phyloP scores from a whole-genome alignment of 148 eudicot genomes.

The Heliamphora exappendiculata region DNA sequence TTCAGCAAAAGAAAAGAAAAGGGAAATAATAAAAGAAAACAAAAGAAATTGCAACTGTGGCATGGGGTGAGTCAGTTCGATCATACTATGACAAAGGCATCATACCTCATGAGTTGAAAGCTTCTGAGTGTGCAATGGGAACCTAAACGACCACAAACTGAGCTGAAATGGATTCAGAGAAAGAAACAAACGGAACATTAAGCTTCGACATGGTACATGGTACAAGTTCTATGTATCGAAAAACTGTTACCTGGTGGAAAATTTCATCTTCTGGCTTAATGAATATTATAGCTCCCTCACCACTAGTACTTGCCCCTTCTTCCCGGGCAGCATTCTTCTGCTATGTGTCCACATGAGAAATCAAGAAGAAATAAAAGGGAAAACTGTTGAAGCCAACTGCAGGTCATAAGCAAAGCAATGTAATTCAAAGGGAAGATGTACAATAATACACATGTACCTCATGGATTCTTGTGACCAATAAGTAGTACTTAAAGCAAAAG shows the following conservation, averaged over 20 bases:
- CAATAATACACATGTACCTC: constrained; percentile 43
- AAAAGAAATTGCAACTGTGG: not conserved
- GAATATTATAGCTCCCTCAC: constrained; percentile 58
- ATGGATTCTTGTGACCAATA: constrained; percentile 67
- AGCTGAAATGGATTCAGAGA: constrained; percentile 45
- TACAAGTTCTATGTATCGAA: not conserved
- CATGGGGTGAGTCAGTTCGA: not conserved
- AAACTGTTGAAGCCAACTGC: not conserved
- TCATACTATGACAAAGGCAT: not conserved
- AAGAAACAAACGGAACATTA: constrained; percentile 7
- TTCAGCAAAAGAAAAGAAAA: not conserved
- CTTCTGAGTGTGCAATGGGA: constrained; percentile 48
- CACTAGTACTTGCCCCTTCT: constrained; percentile 27
- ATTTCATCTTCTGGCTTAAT: constrained; percentile 82
- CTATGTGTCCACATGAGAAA: constrained; percentile 19
- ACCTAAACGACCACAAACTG: constrained; percentile 71
- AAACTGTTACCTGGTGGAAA: constrained; percentile 46
- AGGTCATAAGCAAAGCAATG: not conserved
- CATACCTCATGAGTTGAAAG: constrained; percentile 54
- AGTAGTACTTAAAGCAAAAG: constrained; percentile 51
- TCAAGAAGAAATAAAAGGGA: not conserved
- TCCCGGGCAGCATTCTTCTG: constrained; percentile 44
- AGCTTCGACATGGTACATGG: not conserved
- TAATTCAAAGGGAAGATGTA: not conserved
- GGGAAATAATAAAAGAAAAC: not conserved